Conservation (phyloP, 2,329 filamentous ascomycete genomes). For the Trichophyton simii region DNA sequence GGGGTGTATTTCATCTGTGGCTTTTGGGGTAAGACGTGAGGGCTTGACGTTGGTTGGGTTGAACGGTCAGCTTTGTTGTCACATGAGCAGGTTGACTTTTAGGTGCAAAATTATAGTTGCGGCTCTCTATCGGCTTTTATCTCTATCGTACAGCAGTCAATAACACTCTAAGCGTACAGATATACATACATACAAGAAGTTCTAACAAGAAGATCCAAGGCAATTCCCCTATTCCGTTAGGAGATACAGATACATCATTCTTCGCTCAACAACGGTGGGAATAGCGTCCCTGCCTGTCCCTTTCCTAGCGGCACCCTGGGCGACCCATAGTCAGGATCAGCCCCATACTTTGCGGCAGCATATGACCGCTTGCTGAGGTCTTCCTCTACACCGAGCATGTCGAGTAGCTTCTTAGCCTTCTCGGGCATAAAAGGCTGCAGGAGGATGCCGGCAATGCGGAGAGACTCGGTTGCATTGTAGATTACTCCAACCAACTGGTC, state of each 20-base stretch:
- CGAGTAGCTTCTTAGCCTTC: constrained; percentile 59
- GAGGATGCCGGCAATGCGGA: constrained; percentile 70
- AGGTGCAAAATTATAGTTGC: neutral
- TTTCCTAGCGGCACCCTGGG: constrained; percentile 19
- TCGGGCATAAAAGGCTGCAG: constrained; percentile 83
- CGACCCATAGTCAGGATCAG: constrained; percentile 58
- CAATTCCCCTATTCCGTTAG: neutral
- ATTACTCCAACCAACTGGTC: constrained; percentile 47
- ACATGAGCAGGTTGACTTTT: neutral
- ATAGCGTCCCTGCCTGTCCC: constrained; percentile 38
- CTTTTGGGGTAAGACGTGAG: neutral
- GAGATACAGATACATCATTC: constrained; percentile 14
- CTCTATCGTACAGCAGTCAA: neutral
- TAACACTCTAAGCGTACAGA: no score
- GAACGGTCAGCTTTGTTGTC: neutral
- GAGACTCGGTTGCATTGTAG: constrained; percentile 59
- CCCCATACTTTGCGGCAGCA: constrained; percentile 47
- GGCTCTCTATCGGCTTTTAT: neutral
- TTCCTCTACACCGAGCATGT: constrained; percentile 58
- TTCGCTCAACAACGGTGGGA: constrained; percentile 37
- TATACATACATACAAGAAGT: no score
- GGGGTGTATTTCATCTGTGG: neutral
- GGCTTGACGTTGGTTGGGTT: neutral
- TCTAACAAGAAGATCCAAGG: neutral
- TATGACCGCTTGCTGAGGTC: constrained; percentile 46